A percentile compares a stretch with the other conserved stretches of the same genome.
Evolutionary conservation across 2,329 filamentous ascomycete species (phyloP).

Genomic region (Diplodia sapinea): DNA sequence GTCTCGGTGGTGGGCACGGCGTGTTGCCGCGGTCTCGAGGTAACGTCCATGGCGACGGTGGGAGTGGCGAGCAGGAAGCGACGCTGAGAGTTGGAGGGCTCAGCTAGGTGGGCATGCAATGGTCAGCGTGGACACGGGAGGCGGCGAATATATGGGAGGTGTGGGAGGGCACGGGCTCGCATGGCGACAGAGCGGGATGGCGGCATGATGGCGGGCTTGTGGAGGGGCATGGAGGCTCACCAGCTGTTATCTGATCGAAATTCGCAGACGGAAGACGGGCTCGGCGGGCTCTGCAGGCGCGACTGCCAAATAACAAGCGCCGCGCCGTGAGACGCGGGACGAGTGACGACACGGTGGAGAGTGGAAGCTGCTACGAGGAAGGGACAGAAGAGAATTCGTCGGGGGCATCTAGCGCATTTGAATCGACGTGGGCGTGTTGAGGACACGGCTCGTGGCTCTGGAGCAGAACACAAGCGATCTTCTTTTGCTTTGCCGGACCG

Average conservation of each 20-base stretch:
- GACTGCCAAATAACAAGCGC: constrained; percentile 25
- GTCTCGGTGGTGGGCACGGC: constrained; percentile 51
- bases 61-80: constrained; percentile 34
- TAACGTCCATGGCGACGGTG: constrained; percentile 33
- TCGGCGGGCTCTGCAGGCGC: constrained; percentile 17
- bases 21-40: constrained; percentile 41
- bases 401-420: constrained; percentile 28
- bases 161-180: constrained; percentile 2
- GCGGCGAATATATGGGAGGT: constrained; percentile 17
- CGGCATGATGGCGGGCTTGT: not conserved
- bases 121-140: constrained; percentile 10
- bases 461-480: constrained; percentile 8
- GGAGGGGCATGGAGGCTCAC: constrained; percentile 27
- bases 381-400: not conserved
- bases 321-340: constrained; percentile 28
- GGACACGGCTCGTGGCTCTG: constrained; percentile 13
- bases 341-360: constrained; percentile 30
- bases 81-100: constrained; percentile 17
- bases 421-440: constrained; percentile 22
- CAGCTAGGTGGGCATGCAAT: not conserved
- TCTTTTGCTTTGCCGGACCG: constrained; percentile 2
- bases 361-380: not conserved
- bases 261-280: constrained; percentile 21
- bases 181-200: constrained; percentile 1
- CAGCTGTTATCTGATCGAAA: constrained; percentile 29